Percentiles rank a stretch among this genome's conserved stretches.
phyloP scores from a whole-genome alignment of 139 green algal species.

The Tetradesmus lagerheimii region DNA sequence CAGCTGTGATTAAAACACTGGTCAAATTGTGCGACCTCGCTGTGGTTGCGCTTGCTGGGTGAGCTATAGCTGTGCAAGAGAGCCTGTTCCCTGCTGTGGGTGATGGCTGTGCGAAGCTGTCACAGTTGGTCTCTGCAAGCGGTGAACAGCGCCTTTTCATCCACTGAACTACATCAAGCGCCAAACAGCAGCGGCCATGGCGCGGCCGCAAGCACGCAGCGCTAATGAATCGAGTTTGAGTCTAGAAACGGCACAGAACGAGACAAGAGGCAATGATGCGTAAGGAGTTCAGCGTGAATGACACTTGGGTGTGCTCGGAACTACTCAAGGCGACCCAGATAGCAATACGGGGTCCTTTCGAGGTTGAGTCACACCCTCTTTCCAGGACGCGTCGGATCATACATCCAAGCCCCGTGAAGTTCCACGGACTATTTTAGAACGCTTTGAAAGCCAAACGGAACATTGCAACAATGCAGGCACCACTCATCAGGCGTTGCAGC shows the following conservation, averaged over 20 bases:
- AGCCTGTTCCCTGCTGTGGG: not conserved
- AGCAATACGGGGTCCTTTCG: not conserved
- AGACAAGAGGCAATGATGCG: not conserved
- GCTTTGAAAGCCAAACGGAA: not conserved
- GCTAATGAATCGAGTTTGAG: not conserved
- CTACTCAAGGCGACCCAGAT: not conserved
- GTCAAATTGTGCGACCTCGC: not conserved
- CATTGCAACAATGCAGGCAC: slow-evolving; percentile 20
- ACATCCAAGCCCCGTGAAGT: no score
- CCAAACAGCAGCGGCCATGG: not conserved
- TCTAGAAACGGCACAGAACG: not conserved
- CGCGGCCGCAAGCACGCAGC: not conserved
- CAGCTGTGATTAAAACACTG: not conserved
- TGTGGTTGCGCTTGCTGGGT: not conserved
- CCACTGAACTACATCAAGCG: not conserved
- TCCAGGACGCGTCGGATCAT: not conserved
- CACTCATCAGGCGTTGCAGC: not conserved
- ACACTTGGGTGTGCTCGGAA: not conserved
- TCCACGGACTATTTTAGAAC: not conserved
- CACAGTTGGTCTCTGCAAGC: not conserved
- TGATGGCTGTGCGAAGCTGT: not conserved
- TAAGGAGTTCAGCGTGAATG: not conserved
- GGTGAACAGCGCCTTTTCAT: not conserved
- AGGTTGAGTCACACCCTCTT: not conserved
- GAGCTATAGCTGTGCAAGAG: not conserved